Base-by-base conservation (phyloP, 371 early-diverging fungal genomes). In the Actinomortierella ambigua region DNA sequence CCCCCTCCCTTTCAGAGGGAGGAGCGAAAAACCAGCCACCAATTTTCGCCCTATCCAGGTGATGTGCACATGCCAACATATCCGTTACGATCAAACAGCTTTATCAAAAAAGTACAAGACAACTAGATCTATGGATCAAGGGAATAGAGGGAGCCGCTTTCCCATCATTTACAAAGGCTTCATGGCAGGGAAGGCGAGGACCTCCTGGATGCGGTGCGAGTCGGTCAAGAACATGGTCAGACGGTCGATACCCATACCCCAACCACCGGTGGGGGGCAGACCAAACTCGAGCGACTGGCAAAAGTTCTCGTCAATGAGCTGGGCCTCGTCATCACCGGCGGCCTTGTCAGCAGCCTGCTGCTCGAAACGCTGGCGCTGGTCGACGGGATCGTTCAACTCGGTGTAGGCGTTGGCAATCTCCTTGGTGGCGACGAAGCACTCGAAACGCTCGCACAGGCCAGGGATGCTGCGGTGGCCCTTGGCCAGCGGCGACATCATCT, bases 281-380 rank as follows among this genome's bases (percentile, higher is more conserved):
- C 99, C 99, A 77, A 95, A 99, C 85, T 99, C 99, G 42, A 99
- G 87, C 18, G 98, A 90, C 61, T 91, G 92, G 84, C 97, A 97
- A 82, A 99, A 99, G 79, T 88, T 94, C 82, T 99, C 99, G 77
- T 99, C 99, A 58, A 98, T 90, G 69, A 95, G 76, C 87, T 99
- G 99, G 18, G 99, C 99, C 82, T 99, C 99, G 66, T 98, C 99
- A 77, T 99, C 99, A 70, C 99, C 99, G 63, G 96, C 97, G 61
- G 85, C 96, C 87, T 97, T 96, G 79, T 99, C 99, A 51, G 79
- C 79, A 48, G 98, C 97, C 84, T 99, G 99, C 87, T 96, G 93
- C 54, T 88, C 93, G 81, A 99, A 99, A 76, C 99, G 90, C 76
- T 94, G 87, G 65, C 97, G 91, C 81, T 99, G 99, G 66, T 98